These are phyloP conservation scores for Madurella mycetomatis DNA, from an alignment of 2,329 filamentous ascomycete species.

Conservation along the genomic window DNA sequence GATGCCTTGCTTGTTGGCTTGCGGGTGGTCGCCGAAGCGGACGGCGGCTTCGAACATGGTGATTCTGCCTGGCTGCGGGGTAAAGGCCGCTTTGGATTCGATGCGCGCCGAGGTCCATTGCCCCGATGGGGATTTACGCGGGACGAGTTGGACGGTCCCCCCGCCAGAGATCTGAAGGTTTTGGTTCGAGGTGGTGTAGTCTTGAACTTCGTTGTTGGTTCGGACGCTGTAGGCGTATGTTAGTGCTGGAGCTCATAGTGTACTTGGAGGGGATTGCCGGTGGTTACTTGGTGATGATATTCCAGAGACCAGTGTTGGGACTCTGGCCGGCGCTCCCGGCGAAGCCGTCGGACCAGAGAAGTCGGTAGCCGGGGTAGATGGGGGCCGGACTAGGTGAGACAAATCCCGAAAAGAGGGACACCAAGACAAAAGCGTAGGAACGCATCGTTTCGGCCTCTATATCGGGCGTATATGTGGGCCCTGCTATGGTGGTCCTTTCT, in stretches of 20 bases:
- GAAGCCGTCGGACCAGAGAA: constrained; percentile 44
- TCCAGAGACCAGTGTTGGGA: constrained; percentile 39
- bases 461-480: too few species aligned
- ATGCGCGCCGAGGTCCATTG: constrained; percentile 53
- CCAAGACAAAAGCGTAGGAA: constrained; percentile 22
- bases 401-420: constrained; percentile 28
- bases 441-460: constrained; percentile 9
- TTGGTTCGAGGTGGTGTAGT: constrained; percentile 41
- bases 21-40: constrained; percentile 41
- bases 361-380: constrained; percentile 35
- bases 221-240: constrained; percentile 31
- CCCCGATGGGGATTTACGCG: constrained; percentile 35
- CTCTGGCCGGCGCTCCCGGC: constrained; percentile 32
- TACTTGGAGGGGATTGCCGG: background rate
- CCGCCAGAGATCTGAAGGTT: constrained; percentile 51
- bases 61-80: constrained; percentile 41
- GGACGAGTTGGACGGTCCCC: constrained; percentile 48
- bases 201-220: constrained; percentile 50
- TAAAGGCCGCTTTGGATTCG: constrained; percentile 46
- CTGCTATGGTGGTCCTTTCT: background rate
- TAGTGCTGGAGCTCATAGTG: background rate
- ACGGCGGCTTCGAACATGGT: constrained; percentile 45
- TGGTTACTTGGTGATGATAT: constrained; percentile 32
- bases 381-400: constrained; percentile 38
- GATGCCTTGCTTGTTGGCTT: constrained; percentile 44